phyloP scores from a whole-genome alignment of 108 stramenopile species.

The Skeletonema costatum region DNA sequence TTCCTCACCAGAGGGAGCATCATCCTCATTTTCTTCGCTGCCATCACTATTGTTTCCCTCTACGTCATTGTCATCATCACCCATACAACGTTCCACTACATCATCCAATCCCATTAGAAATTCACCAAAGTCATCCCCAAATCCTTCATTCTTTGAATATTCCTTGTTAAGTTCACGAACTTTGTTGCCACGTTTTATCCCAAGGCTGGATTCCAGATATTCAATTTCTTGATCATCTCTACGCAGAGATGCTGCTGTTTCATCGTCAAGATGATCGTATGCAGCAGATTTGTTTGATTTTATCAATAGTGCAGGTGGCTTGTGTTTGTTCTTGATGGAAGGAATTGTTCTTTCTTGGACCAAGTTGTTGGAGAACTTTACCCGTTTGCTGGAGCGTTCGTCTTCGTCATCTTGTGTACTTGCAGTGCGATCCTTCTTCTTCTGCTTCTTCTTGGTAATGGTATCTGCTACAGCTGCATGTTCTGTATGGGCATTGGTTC shows the following conservation, averaged over 20 bases:
- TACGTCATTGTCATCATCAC: conserved; percentile 12
- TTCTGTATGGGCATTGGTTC: background rate
- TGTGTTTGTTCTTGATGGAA: conserved; percentile 2
- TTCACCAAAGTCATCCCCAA: conserved; percentile 84
- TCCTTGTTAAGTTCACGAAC: conserved; percentile 61
- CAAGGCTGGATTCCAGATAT: conserved; percentile 70
- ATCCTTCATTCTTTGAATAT: conserved; percentile 81
- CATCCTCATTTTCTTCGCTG: conserved; percentile 15
- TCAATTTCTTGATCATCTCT: conserved; percentile 86
- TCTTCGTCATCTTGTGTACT: background rate
- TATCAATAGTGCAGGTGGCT: background rate
- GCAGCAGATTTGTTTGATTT: conserved; percentile 2
- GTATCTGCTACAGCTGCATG: background rate
- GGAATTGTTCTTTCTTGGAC: conserved; percentile 8
- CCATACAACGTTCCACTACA: conserved; percentile 60
- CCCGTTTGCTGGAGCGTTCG: background rate
- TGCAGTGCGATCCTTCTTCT: background rate
- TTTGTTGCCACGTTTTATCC: conserved; percentile 33
- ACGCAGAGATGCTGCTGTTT: conserved; percentile 66
- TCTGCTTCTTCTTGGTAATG: background rate
- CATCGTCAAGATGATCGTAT: conserved; percentile 58
- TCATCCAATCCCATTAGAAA: conserved; percentile 75
- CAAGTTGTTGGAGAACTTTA: conserved; percentile 5
- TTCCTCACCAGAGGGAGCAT: conserved; percentile 11
- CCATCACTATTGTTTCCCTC: conserved; percentile 11